Evolutionary conservation across 495 filamentous ascomycete genomes (phyloP).

Genomic region (Daldinia vernicosa): DNA sequence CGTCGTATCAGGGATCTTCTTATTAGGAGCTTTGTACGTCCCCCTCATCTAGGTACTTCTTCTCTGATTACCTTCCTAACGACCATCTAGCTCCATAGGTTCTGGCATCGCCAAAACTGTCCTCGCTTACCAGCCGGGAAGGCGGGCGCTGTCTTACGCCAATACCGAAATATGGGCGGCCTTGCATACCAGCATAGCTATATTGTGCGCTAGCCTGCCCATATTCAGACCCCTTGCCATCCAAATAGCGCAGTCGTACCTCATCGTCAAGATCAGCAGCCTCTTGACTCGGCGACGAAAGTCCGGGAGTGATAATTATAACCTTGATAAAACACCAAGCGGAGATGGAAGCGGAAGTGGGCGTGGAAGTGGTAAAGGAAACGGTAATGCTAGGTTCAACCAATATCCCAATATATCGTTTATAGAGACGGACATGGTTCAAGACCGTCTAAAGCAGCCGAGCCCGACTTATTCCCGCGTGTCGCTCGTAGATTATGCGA

Average conservation of each 20-base stretch:
- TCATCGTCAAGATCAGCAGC: constrained; percentile 11
- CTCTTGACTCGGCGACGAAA: background rate
- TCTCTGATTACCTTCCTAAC: background rate
- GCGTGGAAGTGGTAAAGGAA: background rate
- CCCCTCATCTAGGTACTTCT: background rate
- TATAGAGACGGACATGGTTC: constrained; percentile 6
- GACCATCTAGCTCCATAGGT: constrained; percentile 10
- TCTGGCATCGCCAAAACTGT: constrained; percentile 24
- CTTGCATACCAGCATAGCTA: constrained; percentile 25
- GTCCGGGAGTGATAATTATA: background rate
- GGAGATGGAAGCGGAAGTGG: background rate
- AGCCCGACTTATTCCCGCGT: background rate
- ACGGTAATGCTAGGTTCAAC: background rate
- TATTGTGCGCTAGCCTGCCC: constrained; percentile 30
- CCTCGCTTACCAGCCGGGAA: constrained; percentile 15
- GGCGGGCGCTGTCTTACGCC: constrained; percentile 10
- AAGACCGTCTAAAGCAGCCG: constrained; percentile 1
- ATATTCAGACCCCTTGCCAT: constrained; percentile 23
- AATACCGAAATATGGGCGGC: constrained; percentile 26
- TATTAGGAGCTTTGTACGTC: constrained; percentile 47
- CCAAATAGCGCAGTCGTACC: constrained; percentile 9
- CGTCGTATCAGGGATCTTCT: constrained; percentile 43
- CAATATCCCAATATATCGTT: background rate
- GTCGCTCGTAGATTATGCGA: background rate
- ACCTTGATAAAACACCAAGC: background rate